phyloP scores from a whole-genome alignment of 192 early-diverging fungal genomes.

The Entomortierella beljakovae region DNA sequence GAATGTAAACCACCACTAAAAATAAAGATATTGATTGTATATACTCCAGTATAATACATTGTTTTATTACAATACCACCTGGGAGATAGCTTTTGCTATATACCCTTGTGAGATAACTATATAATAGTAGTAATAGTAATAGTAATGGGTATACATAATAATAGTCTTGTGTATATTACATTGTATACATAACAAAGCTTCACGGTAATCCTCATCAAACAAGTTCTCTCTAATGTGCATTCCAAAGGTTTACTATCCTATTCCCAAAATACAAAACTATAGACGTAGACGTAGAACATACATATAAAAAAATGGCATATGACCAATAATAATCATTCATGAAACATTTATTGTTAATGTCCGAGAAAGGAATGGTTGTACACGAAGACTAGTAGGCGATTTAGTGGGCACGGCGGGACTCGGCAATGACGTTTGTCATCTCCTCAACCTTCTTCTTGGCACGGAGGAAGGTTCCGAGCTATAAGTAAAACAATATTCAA shows the following conservation, averaged over 20 bases:
- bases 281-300: neutral
- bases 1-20: too few species aligned
- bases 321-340: conserved; percentile 8
- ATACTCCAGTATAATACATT: too few species aligned
- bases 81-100: too few species aligned
- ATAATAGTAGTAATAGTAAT: too few species aligned
- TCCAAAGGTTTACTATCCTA: neutral
- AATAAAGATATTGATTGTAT: too few species aligned
- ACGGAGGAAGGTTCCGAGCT: conserved; percentile 96
- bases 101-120: too few species aligned
- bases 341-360: conserved; percentile 14
- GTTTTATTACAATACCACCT: too few species aligned
- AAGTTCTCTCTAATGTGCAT: too few species aligned
- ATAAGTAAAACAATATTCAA: neutral
- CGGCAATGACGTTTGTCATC: conserved; percentile 91
- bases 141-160: too few species aligned
- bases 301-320: neutral
- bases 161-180: too few species aligned
- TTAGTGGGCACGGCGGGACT: conserved; percentile 83
- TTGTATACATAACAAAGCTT: too few species aligned
- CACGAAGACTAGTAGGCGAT: conserved; percentile 7
- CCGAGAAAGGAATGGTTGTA: conserved; percentile 11
- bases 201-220: too few species aligned
- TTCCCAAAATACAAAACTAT: neutral
- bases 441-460: conserved; percentile 99